Evolutionary conservation across 805 yeast genomes (phyloP).

Genomic region (Candida xiaguanensis): DNA sequence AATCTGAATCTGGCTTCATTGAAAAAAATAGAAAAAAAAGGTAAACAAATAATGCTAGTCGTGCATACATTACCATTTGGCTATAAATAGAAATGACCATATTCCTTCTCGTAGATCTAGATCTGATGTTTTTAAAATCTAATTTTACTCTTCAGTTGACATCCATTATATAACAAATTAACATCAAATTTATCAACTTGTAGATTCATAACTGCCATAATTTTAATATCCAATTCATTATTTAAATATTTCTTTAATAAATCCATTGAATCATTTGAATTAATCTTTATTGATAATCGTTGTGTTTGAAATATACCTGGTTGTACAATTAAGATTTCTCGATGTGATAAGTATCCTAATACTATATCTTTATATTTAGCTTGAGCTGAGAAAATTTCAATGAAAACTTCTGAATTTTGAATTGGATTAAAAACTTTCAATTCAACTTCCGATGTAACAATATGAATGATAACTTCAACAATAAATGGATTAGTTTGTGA

Average conservation of each 20-base stretch:
- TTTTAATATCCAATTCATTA: constrained; percentile 47
- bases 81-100: constrained; percentile 2
- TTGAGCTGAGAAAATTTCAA: constrained; percentile 41
- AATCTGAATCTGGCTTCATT: not conserved
- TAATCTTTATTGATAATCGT: constrained; percentile 45
- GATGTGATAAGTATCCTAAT: constrained; percentile 43
- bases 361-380: constrained; percentile 46
- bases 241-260: constrained; percentile 48
- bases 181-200: constrained; percentile 36
- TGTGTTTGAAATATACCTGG: constrained; percentile 53
- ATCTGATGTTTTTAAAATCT: constrained; percentile 7
- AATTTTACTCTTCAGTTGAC: constrained; percentile 40
- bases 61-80: not conserved
- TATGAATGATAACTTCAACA: constrained; percentile 48
- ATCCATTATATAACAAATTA: constrained; percentile 45
- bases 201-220: constrained; percentile 41
- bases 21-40: constrained; percentile 1
- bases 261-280: constrained; percentile 46
- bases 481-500: constrained; percentile 35
- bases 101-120: constrained; percentile 2
- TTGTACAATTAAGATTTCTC: constrained; percentile 41
- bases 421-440: constrained; percentile 54
- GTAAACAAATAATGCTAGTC: not conserved
- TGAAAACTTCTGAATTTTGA: constrained; percentile 39
- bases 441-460: constrained; percentile 53